phyloP scores from a whole-genome alignment of 495 filamentous ascomycete species.

The Parathielavia appendiculata region DNA sequence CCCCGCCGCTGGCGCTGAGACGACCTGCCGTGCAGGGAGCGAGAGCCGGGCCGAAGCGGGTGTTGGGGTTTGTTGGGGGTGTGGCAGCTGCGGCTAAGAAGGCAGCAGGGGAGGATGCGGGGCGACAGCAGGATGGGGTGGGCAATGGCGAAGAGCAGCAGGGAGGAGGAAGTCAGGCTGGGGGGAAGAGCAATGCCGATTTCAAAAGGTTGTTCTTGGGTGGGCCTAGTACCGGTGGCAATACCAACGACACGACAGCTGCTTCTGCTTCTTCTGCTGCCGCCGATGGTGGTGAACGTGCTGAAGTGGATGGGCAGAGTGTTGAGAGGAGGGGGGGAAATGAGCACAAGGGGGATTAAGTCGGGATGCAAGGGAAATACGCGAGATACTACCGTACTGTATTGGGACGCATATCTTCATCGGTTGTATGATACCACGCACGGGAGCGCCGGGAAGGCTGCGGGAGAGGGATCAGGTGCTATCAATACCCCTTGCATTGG shows the following conservation, averaged over 20 bases:
- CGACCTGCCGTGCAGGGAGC: slow-evolving; percentile 50
- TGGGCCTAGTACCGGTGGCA: not conserved
- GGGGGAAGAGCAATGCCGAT: slow-evolving; percentile 74
- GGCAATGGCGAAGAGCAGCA: slow-evolving; percentile 5
- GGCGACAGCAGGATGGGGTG: slow-evolving; percentile 30
- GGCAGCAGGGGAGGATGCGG: slow-evolving; percentile 17
- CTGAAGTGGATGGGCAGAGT: not conserved
- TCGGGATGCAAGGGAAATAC: not conserved
- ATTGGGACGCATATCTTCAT: not conserved
- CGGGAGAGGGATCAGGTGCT: slow-evolving; percentile 3
- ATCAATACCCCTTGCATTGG: slow-evolving; percentile 11
- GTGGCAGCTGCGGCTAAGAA: slow-evolving; percentile 24
- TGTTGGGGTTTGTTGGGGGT: slow-evolving; percentile 41
- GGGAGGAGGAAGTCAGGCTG: not conserved
- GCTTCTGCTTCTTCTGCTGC: not conserved
- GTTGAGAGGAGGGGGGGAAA: not conserved
- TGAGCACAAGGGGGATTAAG: not conserved
- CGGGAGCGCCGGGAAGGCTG: not conserved
- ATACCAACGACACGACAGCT: not conserved
- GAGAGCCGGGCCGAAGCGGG: slow-evolving; percentile 52
- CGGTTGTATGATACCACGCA: slow-evolving; percentile 13
- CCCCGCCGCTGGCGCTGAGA: slow-evolving; percentile 51
- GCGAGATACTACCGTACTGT: not conserved
- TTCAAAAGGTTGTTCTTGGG: slow-evolving; percentile 71
- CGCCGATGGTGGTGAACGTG: not conserved